Evolutionary conservation across 257 asterid species (phyloP).

Genomic region (Plantago major): DNA sequence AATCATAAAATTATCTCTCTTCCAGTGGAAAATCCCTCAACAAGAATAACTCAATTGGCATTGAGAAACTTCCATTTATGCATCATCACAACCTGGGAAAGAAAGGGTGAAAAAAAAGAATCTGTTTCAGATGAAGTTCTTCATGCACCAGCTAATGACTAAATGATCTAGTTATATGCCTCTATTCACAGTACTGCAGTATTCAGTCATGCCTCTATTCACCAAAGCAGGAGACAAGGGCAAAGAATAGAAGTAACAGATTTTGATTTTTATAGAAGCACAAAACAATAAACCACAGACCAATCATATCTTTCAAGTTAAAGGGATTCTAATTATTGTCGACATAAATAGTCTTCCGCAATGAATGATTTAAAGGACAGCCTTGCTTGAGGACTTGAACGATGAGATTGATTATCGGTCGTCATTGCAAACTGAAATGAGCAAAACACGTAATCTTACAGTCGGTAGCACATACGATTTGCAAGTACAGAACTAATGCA

Average conservation of each 20-base stretch:
- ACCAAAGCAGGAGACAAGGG: not conserved
- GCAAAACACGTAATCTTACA: not conserved
- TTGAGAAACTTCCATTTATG: constrained; percentile 29
- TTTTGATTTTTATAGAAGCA: not conserved
- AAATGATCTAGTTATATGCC: not conserved
- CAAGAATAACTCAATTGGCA: not conserved
- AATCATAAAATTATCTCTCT: not conserved
- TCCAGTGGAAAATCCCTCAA: not conserved
- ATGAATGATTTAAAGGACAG: constrained; percentile 23
- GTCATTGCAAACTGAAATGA: constrained; percentile 27
- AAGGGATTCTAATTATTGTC: constrained; percentile 2
- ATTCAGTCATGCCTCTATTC: too few relatives aligned
- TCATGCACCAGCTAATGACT: not conserved
- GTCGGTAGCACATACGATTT: not conserved
- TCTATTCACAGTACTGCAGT: not conserved
- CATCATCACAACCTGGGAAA: constrained; percentile 50
- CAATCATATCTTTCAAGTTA: constrained; percentile 6
- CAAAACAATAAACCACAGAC: constrained; percentile 1
- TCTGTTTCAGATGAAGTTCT: constrained; percentile 12
- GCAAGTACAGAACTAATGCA: not conserved
- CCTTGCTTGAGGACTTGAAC: constrained; percentile 38
- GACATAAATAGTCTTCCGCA: constrained; percentile 22
- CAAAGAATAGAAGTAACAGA: not conserved
- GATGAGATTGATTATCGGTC: constrained; percentile 42
- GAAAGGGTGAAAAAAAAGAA: constrained; percentile 19